phyloP scores from a whole-genome alignment of 345 rosid species.

The Linum usitatissimum region DNA sequence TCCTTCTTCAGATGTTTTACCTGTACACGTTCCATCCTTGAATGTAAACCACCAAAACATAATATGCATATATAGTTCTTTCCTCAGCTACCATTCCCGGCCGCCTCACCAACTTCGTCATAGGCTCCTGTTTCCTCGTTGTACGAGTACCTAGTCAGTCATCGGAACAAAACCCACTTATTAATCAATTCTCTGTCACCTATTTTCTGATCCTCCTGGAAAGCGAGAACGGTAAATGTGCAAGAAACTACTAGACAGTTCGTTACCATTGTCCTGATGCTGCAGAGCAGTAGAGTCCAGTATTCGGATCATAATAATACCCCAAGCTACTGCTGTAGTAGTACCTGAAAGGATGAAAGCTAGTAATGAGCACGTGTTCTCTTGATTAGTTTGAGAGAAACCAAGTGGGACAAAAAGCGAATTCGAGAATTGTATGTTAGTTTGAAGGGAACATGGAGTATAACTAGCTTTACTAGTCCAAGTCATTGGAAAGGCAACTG shows the following conservation, averaged over 20 bases:
- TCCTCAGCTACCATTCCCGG: constrained; percentile 15
- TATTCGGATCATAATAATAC: constrained; percentile 77
- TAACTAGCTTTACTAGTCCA: neutral
- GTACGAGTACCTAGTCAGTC: constrained; percentile 37
- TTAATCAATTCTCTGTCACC: neutral
- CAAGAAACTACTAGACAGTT: neutral
- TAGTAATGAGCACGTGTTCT: neutral
- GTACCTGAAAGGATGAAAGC: constrained; percentile 41
- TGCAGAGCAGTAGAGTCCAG: constrained; percentile 71
- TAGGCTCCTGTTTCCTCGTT: constrained; percentile 45
- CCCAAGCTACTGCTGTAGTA: constrained; percentile 89
- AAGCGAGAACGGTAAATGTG: neutral
- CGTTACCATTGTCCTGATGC: constrained; percentile 78
- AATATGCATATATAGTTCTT: neutral
- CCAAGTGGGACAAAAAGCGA: neutral
- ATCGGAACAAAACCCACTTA: neutral
- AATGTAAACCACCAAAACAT: no score
- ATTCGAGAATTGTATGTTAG: neutral
- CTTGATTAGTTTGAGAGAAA: neutral
- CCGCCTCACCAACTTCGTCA: constrained; percentile 27
- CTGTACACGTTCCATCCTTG: no score
- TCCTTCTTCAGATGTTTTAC: no score
- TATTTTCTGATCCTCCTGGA: neutral
- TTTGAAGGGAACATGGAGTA: neutral
- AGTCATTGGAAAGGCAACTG: neutral